These are phyloP conservation scores for Rhodotorula sp. DNA, from an alignment of 1,284 basidiomycete species.

Conservation along the genomic window DNA sequence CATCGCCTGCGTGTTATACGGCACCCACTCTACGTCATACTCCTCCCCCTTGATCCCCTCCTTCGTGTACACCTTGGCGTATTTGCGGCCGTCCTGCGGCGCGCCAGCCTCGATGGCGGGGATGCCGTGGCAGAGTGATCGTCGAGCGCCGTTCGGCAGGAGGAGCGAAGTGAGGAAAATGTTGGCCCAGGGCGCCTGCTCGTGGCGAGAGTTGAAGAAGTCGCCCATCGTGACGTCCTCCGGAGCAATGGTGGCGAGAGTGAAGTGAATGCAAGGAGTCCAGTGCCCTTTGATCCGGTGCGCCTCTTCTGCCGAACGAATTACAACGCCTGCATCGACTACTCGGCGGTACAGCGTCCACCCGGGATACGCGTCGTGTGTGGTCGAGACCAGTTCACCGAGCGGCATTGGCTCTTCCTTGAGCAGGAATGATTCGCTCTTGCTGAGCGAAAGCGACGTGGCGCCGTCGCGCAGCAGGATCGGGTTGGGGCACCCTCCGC, in stretches of 20 bases:
- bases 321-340: background rate
- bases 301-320: background rate
- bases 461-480: conserved; percentile 30
- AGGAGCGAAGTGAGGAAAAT: conserved; percentile 36
- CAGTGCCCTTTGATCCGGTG: conserved; percentile 14
- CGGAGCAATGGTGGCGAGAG: conserved; percentile 20
- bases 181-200: conserved; percentile 21
- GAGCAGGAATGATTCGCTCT: conserved; percentile 33
- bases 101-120: conserved; percentile 24
- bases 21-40: conserved; percentile 28
- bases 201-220: conserved; percentile 18
- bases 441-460: conserved; percentile 21
- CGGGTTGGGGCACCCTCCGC: conserved; percentile 18
- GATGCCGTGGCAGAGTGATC: conserved; percentile 29
- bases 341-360: conserved; percentile 39
- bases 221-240: conserved; percentile 24
- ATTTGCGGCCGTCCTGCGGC: conserved; percentile 11
- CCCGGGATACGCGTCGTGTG: conserved; percentile 21
- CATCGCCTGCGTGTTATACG: conserved; percentile 28
- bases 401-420: conserved; percentile 21
- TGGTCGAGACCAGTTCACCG: background rate
- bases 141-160: conserved; percentile 22
- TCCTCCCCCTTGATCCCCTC: conserved; percentile 34
- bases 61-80: conserved; percentile 40
- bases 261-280: conserved; percentile 36